Evolutionary conservation across 257 asterid genomes (phyloP), one percentile per base, ranked within the genome.

Genomic region (Primulina eburnea): DNA sequence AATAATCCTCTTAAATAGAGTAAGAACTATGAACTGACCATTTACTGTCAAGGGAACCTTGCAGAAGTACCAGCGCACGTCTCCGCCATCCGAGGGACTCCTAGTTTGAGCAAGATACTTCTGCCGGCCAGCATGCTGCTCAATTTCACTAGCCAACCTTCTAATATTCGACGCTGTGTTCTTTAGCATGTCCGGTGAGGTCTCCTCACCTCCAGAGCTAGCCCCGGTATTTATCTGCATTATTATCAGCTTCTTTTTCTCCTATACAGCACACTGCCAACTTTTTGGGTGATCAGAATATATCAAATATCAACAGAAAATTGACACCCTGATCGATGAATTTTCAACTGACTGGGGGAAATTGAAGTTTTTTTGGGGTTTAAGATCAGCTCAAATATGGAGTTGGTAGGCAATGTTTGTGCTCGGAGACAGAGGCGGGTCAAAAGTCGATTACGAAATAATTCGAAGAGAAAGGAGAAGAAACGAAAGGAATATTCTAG

Each of bases 41-140:
- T 86, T 88, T 62, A 64, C 78, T 20, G 83, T 86, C 79, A 93
- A 77, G 65, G 97, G 87, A 30, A 81, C 79, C 88, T 85, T 90
- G 86, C 90, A 90, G 78, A 93, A 93, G 85, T 89, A 93, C 99
- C 99, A 93, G 64, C 96, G 82, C 55, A 85, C 87, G 74, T 93
- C 97, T 58, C 97, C 92, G 7, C 97, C 96, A 74, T 93, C 99
- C 0, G 99, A 93, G 56, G 95, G 92, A 83, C 99, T 93, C 69
- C 76, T 71, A 10, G 99, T 89, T 72, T 85, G 99, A 53, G 97
- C 95, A 67, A 89, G 96, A 75, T 93, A 93, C 71, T 93, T 93
- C 71, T 84, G 95, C 78, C 99, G 82, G 50, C 92, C 95, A 74
- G 85, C 89, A 43, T 79, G 88, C 83, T 84, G 94, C 84, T 93